Evolutionary conservation across 1,139 yeast species (phyloP).

Genomic region (Suhomyces panamericanus): DNA sequence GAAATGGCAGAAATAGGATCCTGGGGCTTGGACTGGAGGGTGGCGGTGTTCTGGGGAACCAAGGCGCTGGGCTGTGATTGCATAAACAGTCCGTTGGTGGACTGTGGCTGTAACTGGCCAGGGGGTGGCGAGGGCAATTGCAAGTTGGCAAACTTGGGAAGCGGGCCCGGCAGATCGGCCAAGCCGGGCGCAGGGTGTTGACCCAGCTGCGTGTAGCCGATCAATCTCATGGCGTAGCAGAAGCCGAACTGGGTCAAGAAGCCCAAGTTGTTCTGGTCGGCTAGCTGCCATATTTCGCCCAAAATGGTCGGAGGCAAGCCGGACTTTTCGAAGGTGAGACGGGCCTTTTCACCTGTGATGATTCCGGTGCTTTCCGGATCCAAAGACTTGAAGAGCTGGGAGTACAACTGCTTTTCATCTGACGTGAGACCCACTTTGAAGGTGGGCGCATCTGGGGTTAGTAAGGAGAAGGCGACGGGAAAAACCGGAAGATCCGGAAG

Average conservation of each 20-base stretch:
- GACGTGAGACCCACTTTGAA: constrained; percentile 60
- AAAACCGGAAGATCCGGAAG: background rate
- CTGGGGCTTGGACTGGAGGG: constrained; percentile 33
- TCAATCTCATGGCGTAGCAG: constrained; percentile 81
- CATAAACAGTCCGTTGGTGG: constrained; percentile 47
- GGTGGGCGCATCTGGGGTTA: constrained; percentile 29
- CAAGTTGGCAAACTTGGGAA: constrained; percentile 53
- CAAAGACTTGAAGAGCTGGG: constrained; percentile 72
- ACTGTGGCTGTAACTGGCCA: constrained; percentile 30
- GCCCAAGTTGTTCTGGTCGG: constrained; percentile 84
- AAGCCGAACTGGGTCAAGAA: constrained; percentile 81
- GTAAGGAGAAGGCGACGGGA: constrained; percentile 1
- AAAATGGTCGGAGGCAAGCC: constrained; percentile 76
- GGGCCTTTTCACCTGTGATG: constrained; percentile 89
- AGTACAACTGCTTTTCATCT: constrained; percentile 75
- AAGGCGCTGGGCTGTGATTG: constrained; percentile 47
- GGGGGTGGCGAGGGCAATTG: constrained; percentile 22
- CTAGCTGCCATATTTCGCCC: constrained; percentile 93
- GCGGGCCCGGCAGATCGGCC: constrained; percentile 58
- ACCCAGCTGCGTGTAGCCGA: constrained; percentile 86
- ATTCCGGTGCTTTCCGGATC: constrained; percentile 80
- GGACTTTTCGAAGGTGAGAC: constrained; percentile 80
- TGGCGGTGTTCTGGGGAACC: constrained; percentile 37
- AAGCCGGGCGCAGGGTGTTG: constrained; percentile 50
- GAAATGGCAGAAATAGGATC: constrained; percentile 61